Percentiles rank a stretch among this genome's conserved stretches.
Evolutionary conservation across 1,139 yeast genomes (phyloP).

Genomic region (Geotrichum fermentans): DNA sequence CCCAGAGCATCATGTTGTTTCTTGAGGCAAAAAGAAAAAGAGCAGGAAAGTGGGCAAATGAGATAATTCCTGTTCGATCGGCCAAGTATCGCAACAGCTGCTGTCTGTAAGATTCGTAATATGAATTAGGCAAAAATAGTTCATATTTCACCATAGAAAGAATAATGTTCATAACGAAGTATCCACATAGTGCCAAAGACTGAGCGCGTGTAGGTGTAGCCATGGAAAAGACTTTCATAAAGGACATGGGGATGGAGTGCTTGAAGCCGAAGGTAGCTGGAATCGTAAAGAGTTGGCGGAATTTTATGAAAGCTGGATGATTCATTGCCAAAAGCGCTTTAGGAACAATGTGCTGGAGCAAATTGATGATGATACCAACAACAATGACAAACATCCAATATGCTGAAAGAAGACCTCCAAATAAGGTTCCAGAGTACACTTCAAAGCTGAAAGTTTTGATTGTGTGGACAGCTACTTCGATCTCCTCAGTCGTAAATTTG

Average conservation of each 20-base stretch:
- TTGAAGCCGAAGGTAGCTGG: slow-evolving; percentile 34
- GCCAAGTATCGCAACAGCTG: slow-evolving; percentile 39
- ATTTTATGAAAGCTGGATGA: slow-evolving; percentile 18
- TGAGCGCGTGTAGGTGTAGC: slow-evolving; percentile 34
- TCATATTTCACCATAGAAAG: slow-evolving; percentile 24
- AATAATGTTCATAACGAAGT: slow-evolving; percentile 31
- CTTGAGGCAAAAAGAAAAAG: slow-evolving; percentile 57
- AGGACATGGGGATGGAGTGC: slow-evolving; percentile 31
- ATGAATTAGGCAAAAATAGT: slow-evolving; percentile 21
- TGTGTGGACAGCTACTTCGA: slow-evolving; percentile 2
- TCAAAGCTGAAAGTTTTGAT: slow-evolving; percentile 7
- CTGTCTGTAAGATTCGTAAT: slow-evolving; percentile 16
- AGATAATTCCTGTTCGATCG: slow-evolving; percentile 53
- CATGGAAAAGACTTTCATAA: slow-evolving; percentile 24
- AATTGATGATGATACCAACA: slow-evolving; percentile 24
- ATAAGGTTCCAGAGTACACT: slow-evolving; percentile 9
- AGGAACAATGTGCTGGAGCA: slow-evolving; percentile 12
- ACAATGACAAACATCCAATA: slow-evolving; percentile 28
- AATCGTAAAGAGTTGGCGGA: slow-evolving; percentile 31
- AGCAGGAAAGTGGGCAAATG: slow-evolving; percentile 49
- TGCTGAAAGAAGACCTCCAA: slow-evolving; percentile 21
- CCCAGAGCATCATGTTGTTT: slow-evolving; percentile 51
- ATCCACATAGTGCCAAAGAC: slow-evolving; percentile 29
- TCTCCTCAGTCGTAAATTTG: background rate
- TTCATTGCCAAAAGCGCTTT: slow-evolving; percentile 13